phyloP scores from a whole-genome alignment of 1,284 basidiomycete genomes.

The Chondrostereum purpureum region DNA sequence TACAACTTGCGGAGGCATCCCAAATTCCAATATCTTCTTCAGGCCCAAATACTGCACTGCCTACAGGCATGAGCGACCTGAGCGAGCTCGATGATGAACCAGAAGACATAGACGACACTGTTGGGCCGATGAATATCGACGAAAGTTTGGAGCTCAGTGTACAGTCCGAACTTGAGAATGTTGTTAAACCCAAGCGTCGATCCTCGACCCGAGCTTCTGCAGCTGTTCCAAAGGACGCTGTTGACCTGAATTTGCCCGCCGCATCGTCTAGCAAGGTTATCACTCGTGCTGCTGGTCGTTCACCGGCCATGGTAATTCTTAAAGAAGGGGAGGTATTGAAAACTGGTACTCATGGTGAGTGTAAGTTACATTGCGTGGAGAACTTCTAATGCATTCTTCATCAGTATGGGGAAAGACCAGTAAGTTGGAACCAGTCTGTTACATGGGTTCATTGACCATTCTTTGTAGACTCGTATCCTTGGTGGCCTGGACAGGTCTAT shows the following conservation, averaged over 20 bases:
- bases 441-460: too few relatives aligned
- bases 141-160: too few relatives aligned
- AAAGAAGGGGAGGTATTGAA: slow-evolving; percentile 29
- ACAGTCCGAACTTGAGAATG: too few relatives aligned
- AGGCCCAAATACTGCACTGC: neutral
- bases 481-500: slow-evolving; percentile 60
- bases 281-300: neutral
- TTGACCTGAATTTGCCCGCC: neutral
- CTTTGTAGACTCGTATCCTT: slow-evolving; percentile 47
- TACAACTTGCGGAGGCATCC: slow-evolving; percentile 1
- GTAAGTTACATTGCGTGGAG: neutral
- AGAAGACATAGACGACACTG: neutral
- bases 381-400: slow-evolving; percentile 8
- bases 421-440: too few relatives aligned
- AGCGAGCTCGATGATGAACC: neutral
- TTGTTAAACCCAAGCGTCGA: too few relatives aligned
- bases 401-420: slow-evolving; percentile 64
- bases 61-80: neutral
- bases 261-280: neutral
- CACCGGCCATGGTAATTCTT: slow-evolving; percentile 10
- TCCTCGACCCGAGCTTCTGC: too few relatives aligned
- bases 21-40: neutral
- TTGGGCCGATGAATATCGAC: too few relatives aligned
- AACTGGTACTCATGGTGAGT: slow-evolving; percentile 47
- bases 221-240: too few relatives aligned